A percentile compares a stretch with the other conserved stretches of the same genome.
Evolutionary conservation across 345 rosid species (phyloP).

Genomic region (Bruguiera parviflora): DNA sequence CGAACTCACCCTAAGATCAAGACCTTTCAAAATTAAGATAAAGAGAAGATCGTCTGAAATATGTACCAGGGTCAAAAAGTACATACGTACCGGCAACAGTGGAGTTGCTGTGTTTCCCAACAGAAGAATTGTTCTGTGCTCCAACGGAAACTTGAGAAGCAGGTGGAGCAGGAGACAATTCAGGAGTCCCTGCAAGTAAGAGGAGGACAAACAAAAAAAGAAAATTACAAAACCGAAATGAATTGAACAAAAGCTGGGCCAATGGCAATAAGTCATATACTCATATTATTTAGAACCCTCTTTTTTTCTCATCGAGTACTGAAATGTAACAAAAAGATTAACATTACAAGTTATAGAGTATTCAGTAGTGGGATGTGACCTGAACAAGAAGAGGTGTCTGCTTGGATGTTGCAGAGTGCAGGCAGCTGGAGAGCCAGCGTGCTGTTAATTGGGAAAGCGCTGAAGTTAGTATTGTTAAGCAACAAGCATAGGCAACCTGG

Average conservation of each 20-base stretch:
- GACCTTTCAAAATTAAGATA: neutral
- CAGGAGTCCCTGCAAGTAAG: conserved; percentile 24
- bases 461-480: conserved; percentile 46
- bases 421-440: conserved; percentile 65
- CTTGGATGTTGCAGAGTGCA: conserved; percentile 46
- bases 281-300: neutral
- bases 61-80: neutral
- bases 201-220: conserved; percentile 1
- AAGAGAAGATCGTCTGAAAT: neutral
- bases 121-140: conserved; percentile 8
- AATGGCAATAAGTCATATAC: too few species aligned
- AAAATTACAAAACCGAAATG: neutral
- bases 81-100: conserved; percentile 28
- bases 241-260: neutral
- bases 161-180: conserved; percentile 25
- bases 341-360: neutral
- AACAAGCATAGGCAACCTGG: conserved; percentile 70
- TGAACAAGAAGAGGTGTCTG: conserved; percentile 51
- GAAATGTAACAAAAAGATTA: too few species aligned
- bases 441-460: conserved; percentile 57
- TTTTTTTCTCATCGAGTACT: too few species aligned
- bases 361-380: conserved; percentile 25
- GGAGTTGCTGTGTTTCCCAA: conserved; percentile 37
- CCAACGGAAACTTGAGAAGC: conserved; percentile 44
- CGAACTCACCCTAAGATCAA: too few species aligned